Evolutionary conservation across 2,329 filamentous ascomycete species (phyloP), one percentile per base, ranked within the genome.

Genomic region (Sordariomycetes sp.): DNA sequence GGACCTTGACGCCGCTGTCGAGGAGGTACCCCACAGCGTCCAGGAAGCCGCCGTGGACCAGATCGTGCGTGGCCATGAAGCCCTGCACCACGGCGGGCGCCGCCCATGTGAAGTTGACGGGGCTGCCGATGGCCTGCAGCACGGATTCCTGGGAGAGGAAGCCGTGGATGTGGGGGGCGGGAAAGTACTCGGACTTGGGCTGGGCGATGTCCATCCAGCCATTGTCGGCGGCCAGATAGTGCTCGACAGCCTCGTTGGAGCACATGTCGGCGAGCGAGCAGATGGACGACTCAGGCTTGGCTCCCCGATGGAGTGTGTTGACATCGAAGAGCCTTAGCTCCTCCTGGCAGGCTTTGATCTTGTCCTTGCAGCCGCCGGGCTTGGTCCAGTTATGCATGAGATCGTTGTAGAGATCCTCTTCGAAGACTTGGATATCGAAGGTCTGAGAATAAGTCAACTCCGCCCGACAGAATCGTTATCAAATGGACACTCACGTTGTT

Each of bases 1-100:
- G 78, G 8, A 92, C 75, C 23, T 75, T 77, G 29, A 86, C 70
- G 19, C 77, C 79, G 1, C 59, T 64, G 25, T 73, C 64, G 32
- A 84, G 62, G 19, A 83, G 67, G 20, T 67, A 59, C 32, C 75
- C 75, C 3, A 83, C 61, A 37, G 72, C 63, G 42, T 56, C 19
- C 61, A 67, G 36, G 64, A 62, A 40, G 51, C 48, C 12, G 64
- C 69, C 28, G 61, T 66, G 55, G n/a, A 78, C 57, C 43, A 76
- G 67, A 46, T 75, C 72, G 11, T 69, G 65, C 43, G 77, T 80
- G 38, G 74, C 68, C 40, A 71, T 76, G 54, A 83, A 81, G 34
- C 64, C 68, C 0, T 55, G 62, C 12, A 53, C 46, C 3, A 59
- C 55, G 34, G 72, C 67, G 3, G 52, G 55, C 2, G 52, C 50